Evolutionary conservation across 768 basidiomycete genomes (phyloP), one percentile per base, ranked within the genome.

Genomic region (Panaeolus cyanescens): DNA sequence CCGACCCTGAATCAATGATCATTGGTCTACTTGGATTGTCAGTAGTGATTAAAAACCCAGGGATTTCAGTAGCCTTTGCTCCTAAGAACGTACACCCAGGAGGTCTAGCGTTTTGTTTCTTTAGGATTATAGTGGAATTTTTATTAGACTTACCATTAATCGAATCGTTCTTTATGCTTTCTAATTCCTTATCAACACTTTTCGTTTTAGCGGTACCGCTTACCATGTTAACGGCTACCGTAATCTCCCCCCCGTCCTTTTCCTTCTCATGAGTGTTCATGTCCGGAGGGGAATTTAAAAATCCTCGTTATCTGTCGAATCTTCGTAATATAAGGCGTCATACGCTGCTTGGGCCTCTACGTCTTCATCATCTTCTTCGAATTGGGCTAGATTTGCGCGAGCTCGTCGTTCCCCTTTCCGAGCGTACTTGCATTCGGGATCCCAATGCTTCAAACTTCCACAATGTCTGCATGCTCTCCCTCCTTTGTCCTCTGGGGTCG

Each of bases 71-170:
- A 33, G 75, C 74, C 32, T 67, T 60, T 5, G 75, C 30, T 15
- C 77, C 76, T n/a, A 77, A 59, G 57, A 76, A 76, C 0, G 73
- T 32, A 54, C 70, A 71, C 15, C 76, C 76, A 1, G 74, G 66
- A 1, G 74, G 74, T 32, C 66, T 31, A 28, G 69, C 59, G 65
- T 70, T 68, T 2, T 56, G 36, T 32, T 62, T 64, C 20, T 59
- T 59, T 0, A 75, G 55, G 36, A 67, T 62, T 32, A 72, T 54
- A 15, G 68, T 12, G 19, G 37, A 25, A 13, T 59, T 25, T 0
- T 56, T 22, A 0, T 45, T 53, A 1, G 3, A 19, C 6, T 9
- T 10, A 33, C 2, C 20, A 3, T 20, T 6, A 30, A 13, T 20
- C 32, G 4, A 10, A 1, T 15, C 66, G 57, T 63, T 28, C 19